Evolutionary conservation across 345 rosid species (phyloP), one percentile per base, ranked within the genome.

Genomic region (Hypericum androsaemum): DNA sequence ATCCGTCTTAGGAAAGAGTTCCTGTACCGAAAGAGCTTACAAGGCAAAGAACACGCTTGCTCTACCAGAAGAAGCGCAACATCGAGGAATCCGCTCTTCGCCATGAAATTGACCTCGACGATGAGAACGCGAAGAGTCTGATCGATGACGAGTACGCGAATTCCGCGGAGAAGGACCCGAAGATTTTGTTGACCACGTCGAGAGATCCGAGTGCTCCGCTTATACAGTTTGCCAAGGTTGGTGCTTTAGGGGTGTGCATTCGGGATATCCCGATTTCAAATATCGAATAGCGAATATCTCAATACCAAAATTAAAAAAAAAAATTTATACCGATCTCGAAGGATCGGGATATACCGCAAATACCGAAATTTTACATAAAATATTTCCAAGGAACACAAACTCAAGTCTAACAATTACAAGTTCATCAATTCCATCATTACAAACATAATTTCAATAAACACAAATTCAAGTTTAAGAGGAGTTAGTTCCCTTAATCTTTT

Each of bases 71-170:
- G 70, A 92, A 92, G 67, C 86, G 81, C 49, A 81, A 81, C 77
- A 85, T 88, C 66, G 96, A 82, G 54, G 95, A 80, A 59, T 81
- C 89, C 0, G 76, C 78, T 37, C 96, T 88, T 59, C 89, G 94
- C 37, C 71, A 77, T 47, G 92, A 87, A 70, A 82, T 90, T 53
- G 95, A 90, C 52, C 87, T 90, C 0, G 98, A 90, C 66, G 96
- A 81, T 68, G 77, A 76, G 16, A 79, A 78, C 47, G 84, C 82
- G 8, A 71, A 72, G 67, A 74, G 77, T 22, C 84, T 80, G 71
- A 84, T 90, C 32, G 96, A 87, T 58, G 98, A 90, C 53, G 96
- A 90, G 58, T 90, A 90, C 56, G 98, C 92, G 50, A 76, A 71
- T 56, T 92, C 84, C 5, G 62, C 76, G 0, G 83, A 70, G 43